Evolutionary conservation across 2,329 filamentous ascomycete species (phyloP).

Genomic region (Epichloe hybrida): DNA sequence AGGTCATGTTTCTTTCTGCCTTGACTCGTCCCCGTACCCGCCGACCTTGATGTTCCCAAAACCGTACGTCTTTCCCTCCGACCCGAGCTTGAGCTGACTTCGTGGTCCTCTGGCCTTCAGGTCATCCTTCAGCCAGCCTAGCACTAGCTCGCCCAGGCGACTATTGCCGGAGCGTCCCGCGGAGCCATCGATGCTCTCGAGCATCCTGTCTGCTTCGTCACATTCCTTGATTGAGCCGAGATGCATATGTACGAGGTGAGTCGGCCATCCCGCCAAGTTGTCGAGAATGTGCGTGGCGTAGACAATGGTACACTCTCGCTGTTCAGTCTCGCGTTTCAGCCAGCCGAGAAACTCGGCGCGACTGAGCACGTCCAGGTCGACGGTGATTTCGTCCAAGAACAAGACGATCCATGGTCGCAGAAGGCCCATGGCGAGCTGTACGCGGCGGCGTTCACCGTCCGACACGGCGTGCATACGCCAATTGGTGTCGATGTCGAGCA

Average conservation of each 20-base stretch:
- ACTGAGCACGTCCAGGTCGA: conserved; percentile 81
- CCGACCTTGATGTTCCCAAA: conserved; percentile 37
- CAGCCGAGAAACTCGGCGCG: conserved; percentile 76
- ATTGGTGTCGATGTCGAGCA: conserved; percentile 79
- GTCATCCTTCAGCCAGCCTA: conserved; percentile 77
- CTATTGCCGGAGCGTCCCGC: conserved; percentile 52
- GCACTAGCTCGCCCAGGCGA: conserved; percentile 71
- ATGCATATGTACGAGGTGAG: conserved; percentile 91
- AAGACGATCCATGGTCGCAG: conserved; percentile 84
- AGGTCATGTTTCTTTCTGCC: conserved; percentile 17
- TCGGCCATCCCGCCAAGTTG: conserved; percentile 88
- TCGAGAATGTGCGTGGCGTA: conserved; percentile 97
- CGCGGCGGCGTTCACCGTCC: conserved; percentile 80
- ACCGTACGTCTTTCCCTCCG: conserved; percentile 52
- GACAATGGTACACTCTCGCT: conserved; percentile 74
- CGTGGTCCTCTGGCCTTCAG: conserved; percentile 66
- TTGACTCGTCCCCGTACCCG: conserved; percentile 44
- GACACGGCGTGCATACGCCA: conserved; percentile 97
- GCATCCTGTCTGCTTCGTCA: conserved; percentile 60
- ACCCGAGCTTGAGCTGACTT: conserved; percentile 37
- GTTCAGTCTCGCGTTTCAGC: conserved; percentile 75
- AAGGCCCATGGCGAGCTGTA: conserved; percentile 93
- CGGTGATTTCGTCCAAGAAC: conserved; percentile 90
- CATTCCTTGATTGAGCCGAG: conserved; percentile 78
- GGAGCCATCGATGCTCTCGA: conserved; percentile 33